A percentile compares a stretch with the other conserved stretches of the same genome.
Conservation (phyloP, 768 basidiomycete species). For the Tricholoma flavovirens region DNA sequence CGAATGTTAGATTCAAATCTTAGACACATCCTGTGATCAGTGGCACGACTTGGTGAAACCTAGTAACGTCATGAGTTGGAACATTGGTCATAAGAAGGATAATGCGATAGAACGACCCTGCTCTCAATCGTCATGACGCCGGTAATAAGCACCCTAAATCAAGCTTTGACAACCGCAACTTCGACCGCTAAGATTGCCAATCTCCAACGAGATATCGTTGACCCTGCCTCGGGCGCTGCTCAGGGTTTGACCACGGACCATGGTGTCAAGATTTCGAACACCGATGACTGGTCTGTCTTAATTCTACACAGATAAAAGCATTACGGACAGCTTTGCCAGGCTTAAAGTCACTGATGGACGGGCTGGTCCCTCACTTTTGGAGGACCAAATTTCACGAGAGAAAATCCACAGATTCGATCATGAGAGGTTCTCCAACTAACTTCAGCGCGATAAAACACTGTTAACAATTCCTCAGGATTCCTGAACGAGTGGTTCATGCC, state of each 20-base stretch:
- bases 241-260: slow-evolving; percentile 52
- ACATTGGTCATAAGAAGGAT: neutral
- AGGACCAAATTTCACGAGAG: slow-evolving; percentile 69
- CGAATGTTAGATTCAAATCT: neutral
- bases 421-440: slow-evolving; percentile 43
- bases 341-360: slow-evolving; percentile 43
- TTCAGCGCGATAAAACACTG: no score
- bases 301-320: neutral
- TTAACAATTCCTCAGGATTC: slow-evolving; percentile 37
- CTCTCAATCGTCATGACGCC: slow-evolving; percentile 2
- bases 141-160: slow-evolving; percentile 6
- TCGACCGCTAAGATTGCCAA: slow-evolving; percentile 31
- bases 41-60: neutral
- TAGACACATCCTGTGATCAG: neutral
- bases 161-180: slow-evolving; percentile 20
- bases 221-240: slow-evolving; percentile 17
- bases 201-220: slow-evolving; percentile 27
- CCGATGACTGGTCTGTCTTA: slow-evolving; percentile 55
- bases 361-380: slow-evolving; percentile 69
- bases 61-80: neutral
- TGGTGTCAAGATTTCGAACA: slow-evolving; percentile 52
- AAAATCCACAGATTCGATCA: slow-evolving; percentile 81
- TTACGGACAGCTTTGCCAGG: slow-evolving; percentile 30
- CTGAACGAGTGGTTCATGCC: slow-evolving; percentile 74
- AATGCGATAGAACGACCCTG: neutral